A percentile compares a stretch with the other conserved stretches of the same genome.
Conservation (phyloP, 441 rosid species). For the Gossypium trilobum region DNA sequence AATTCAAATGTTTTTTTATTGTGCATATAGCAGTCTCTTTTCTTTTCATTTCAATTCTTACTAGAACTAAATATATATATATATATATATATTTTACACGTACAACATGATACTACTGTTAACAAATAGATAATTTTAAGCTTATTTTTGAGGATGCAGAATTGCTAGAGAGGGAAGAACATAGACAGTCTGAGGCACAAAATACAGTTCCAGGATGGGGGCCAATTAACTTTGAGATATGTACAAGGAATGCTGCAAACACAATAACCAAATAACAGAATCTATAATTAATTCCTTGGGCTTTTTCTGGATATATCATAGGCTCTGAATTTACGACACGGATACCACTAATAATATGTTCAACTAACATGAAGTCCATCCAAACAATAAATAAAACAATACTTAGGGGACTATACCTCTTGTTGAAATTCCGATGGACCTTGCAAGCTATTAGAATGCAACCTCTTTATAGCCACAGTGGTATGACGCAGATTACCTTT, state of each 20-base stretch:
- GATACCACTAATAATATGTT: not conserved
- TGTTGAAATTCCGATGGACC: slow-evolving; percentile 79
- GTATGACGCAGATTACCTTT: slow-evolving; percentile 56
- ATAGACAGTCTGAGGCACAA: not conserved
- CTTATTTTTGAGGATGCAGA: not conserved
- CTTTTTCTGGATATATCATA: not conserved
- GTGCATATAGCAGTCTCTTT: not conserved
- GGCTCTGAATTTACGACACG: not conserved
- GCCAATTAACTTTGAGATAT: not conserved
- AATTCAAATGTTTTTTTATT: not conserved
- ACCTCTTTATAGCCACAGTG: slow-evolving; percentile 70
- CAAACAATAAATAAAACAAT: slow-evolving; percentile 1
- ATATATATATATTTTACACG: not conserved
- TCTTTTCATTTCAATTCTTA: not conserved
- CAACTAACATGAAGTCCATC: not conserved
- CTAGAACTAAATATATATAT: not conserved
- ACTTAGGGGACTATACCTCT: slow-evolving; percentile 52
- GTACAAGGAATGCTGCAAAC: not conserved
- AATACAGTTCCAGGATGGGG: not conserved
- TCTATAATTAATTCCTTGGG: not conserved
- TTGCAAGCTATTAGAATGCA: slow-evolving; percentile 67
- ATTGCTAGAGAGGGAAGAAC: not conserved
- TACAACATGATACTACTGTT: not conserved
- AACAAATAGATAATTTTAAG: not conserved
- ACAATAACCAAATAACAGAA: not conserved